Evolutionary conservation across 805 yeast genomes (phyloP).

Genomic region (Saccharomycopsis olivae): DNA sequence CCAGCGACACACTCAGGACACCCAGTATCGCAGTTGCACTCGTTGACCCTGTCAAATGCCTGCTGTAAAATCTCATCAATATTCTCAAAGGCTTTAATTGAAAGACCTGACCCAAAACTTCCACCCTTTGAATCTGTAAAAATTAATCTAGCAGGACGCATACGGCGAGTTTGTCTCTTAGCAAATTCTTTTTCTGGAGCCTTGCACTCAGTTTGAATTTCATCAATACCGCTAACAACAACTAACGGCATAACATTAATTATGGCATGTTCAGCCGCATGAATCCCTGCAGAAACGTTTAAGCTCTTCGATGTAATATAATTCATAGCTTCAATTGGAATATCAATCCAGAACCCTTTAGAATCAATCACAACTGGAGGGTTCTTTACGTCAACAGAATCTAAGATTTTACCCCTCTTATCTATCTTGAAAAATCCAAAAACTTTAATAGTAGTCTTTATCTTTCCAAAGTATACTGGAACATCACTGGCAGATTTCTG

Average conservation of each 20-base stretch:
- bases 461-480: slow-evolving; percentile 68
- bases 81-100: slow-evolving; percentile 70
- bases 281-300: slow-evolving; percentile 84
- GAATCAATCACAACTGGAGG: slow-evolving; percentile 67
- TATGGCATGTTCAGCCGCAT: slow-evolving; percentile 88
- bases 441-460: slow-evolving; percentile 63
- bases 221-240: slow-evolving; percentile 64
- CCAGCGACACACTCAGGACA: slow-evolving; percentile 82
- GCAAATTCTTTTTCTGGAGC: slow-evolving; percentile 97
- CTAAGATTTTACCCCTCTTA: slow-evolving; percentile 66
- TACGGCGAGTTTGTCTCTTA: slow-evolving; percentile 53
- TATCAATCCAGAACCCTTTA: slow-evolving; percentile 88
- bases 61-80: slow-evolving; percentile 53
- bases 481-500: slow-evolving; percentile 32
- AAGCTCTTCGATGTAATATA: slow-evolving; percentile 45
- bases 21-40: slow-evolving; percentile 61
- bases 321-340: slow-evolving; percentile 57
- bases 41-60: slow-evolving; percentile 46
- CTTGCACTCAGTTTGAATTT: slow-evolving; percentile 86
- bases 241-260: slow-evolving; percentile 69
- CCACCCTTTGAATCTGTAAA: slow-evolving; percentile 84
- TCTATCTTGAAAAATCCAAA: slow-evolving; percentile 91
- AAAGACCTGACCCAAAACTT: slow-evolving; percentile 65
- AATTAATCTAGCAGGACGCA: slow-evolving; percentile 78
- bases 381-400: slow-evolving; percentile 83